Evolutionary conservation across 176 grass and related monocot species (phyloP), one percentile per base, ranked within the genome.

Genomic region (Olyra latifolia): DNA sequence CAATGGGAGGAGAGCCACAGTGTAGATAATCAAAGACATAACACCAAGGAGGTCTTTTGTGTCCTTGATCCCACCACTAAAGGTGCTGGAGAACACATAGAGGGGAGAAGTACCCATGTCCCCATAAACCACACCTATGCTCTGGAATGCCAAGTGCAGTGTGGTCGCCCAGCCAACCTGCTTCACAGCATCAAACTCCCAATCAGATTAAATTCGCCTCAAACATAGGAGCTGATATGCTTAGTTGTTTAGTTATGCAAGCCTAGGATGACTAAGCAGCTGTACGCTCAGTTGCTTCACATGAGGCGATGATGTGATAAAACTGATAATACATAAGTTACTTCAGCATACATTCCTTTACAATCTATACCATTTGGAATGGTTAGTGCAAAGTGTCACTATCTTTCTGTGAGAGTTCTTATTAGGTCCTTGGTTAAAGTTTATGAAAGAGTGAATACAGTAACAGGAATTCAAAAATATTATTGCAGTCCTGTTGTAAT

Each of bases 21-120:
- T 90, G 71, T 90, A 93, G 71, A 93, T 85, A 55, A 93, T 87
- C 23, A 93, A 44, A 76, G 84, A 93, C 69, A 85, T 86, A 13
- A 90, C 91, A 56, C 91, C 91, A 7, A 93, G 72, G 72, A 93
- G 16, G 52, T 90, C 91, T 55, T 90, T 47, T 1, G 72, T 87
- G 54, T 90, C 60, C 49, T 87, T 80, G 65, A 93, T 90, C 58
- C 84, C 91, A 0, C 66, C 22, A 22, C 77, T 72, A 77, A 93
- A 93, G 56, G 91, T 93, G 84, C 87, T 93, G 17, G 84, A 84
- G 25, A 87, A 93, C 78, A 93, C 91, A 10, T 93, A 93, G 44
- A 93, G 87, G 2, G 91, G 91, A 17, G 91, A 90, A 42, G 87
- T 93, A 13, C 91, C 87, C 66, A 93, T 84, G 84, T 93, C 91